Evolutionary conservation across 176 grass and related monocot species (phyloP), one percentile per base, ranked within the genome.

Genomic region (Eremochloa ophiuroides): DNA sequence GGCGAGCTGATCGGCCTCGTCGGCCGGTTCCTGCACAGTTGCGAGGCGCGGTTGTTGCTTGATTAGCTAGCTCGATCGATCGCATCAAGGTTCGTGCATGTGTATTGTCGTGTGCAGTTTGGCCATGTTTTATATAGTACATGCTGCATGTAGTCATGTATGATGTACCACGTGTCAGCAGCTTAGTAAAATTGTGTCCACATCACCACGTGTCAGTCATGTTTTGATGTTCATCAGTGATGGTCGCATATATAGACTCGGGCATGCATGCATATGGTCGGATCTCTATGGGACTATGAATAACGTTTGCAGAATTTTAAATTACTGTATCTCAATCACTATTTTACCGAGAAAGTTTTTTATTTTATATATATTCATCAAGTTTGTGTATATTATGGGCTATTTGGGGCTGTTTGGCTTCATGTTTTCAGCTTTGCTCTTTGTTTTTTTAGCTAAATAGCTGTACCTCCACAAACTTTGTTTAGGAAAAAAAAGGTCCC

Each of bases 1-100:
- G 76, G 84, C 41, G 63, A 92, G 83, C 80, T 97, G 25, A 92
- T 97, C 87, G 66, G 56, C 4, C 43, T 69, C 35, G 29, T 97
- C 5, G 38, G 62, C 74, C 89, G 69, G 4, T 94, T 97, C 75
- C 8, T 94, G 40, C 30, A 20, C 65, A 29, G 53, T 41, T 56
- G 83, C 39, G 37, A 1, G 17, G 55, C 35, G 6, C 44, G 17
- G 61, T 22, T 23, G 10, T 13, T 10, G 55, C 29, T 38, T 48
- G 2, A 38, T 37, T 4, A 10, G 37, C n/a, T n/a, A n/a, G n/a
- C 1, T 4, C 3, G 42, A 13, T 4, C 12, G 51, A 23, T 59
- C 56, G 56, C 56, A 59, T 69, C 66, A 69, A 69, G 37, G 66
- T 69, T 43, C 38, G 66, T 69, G 66, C 66, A 28, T 66, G 39